Percentiles rank a stretch among this genome's conserved stretches.
These are phyloP conservation scores for Eleusine coracana DNA, from an alignment of 176 grass and related monocot species.

Conservation along the genomic window DNA sequence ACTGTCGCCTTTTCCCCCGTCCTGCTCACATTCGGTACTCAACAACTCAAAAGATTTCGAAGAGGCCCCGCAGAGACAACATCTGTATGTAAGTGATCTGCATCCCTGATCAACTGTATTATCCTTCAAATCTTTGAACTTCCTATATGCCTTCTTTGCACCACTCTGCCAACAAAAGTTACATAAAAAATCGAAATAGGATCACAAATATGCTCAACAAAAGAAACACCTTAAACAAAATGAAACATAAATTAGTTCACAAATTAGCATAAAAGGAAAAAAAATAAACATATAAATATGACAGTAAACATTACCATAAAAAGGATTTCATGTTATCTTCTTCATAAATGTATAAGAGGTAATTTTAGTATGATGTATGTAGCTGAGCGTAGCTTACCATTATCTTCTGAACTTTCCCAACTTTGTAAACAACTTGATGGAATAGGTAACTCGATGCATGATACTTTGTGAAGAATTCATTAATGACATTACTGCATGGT, in stretches of 20 bases:
- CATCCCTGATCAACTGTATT: conserved; percentile 56
- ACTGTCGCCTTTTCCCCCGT: conserved; percentile 41
- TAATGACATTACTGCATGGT: conserved; percentile 62
- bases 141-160: conserved; percentile 67
- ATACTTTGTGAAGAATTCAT: conserved; percentile 84
- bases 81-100: conserved; percentile 50
- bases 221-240: background rate
- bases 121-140: conserved; percentile 59
- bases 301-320: background rate
- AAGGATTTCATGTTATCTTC: background rate
- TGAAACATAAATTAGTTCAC: background rate
- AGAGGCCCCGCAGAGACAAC: conserved; percentile 68
- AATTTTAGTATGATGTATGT: background rate
- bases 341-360: background rate
- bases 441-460: conserved; percentile 89
- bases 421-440: conserved; percentile 86
- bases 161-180: conserved; percentile 55
- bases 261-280: background rate
- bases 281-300: background rate
- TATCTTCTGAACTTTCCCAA: conserved; percentile 91
- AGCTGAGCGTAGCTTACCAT: conserved; percentile 55
- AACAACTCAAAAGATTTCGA: conserved; percentile 65
- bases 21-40: conserved; percentile 50
- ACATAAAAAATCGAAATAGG: background rate
- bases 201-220: conserved; percentile 16